Evolutionary conservation across 129 eudicot species (phyloP).

Genomic region (Escallonia herrerae): DNA sequence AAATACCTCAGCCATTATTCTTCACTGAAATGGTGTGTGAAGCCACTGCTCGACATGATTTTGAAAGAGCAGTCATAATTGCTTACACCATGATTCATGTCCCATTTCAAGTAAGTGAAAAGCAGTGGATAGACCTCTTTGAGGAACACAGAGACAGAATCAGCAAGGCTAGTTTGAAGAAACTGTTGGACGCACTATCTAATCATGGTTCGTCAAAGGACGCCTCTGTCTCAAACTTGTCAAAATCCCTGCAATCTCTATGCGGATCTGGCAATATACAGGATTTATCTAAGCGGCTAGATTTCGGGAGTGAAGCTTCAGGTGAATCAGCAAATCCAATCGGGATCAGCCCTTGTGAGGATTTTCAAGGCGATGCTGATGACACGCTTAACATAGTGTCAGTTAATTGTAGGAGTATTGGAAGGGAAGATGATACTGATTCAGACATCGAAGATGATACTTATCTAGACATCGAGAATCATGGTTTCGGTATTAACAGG

Average conservation of each 20-base stretch:
- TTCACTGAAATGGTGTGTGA: slow-evolving; percentile 73
- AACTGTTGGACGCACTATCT: slow-evolving; percentile 33
- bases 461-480: neutral
- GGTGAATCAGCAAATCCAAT: slow-evolving; percentile 10
- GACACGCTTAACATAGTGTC: neutral
- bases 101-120: slow-evolving; percentile 63
- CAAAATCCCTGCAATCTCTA: slow-evolving; percentile 47
- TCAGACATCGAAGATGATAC: slow-evolving; percentile 22
- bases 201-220: slow-evolving; percentile 36
- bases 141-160: slow-evolving; percentile 55
- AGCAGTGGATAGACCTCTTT: slow-evolving; percentile 63
- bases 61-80: slow-evolving; percentile 47
- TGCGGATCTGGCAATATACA: slow-evolving; percentile 24
- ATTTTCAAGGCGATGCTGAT: neutral
- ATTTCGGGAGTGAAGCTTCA: neutral
- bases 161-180: slow-evolving; percentile 25
- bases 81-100: slow-evolving; percentile 68
- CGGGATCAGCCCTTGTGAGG: neutral
- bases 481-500: slow-evolving; percentile 22
- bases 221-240: slow-evolving; percentile 51
- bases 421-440: slow-evolving; percentile 5
- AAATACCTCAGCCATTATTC: slow-evolving; percentile 57
- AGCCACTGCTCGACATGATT: slow-evolving; percentile 40
- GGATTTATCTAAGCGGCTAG: slow-evolving; percentile 6
- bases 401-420: neutral